These are phyloP conservation scores for Russula virescens DNA, from an alignment of 768 basidiomycete species.

Conservation along the genomic window DNA sequence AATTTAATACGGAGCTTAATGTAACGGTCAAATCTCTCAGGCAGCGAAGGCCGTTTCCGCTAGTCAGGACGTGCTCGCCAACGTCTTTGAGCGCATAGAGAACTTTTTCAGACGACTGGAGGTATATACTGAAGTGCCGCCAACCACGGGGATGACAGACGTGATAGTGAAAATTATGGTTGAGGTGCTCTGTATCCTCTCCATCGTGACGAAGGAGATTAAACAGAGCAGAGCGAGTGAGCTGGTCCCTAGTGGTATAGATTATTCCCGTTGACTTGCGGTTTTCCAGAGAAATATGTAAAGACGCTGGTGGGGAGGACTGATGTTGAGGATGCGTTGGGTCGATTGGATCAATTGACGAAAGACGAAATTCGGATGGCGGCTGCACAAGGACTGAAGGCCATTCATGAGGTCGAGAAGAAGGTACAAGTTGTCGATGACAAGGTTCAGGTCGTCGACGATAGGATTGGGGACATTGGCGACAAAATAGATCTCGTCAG, in stretches of 20 bases:
- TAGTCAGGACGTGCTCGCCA: neutral
- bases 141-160: neutral
- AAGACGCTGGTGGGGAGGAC: neutral
- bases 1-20: neutral
- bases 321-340: neutral
- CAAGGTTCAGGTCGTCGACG: neutral
- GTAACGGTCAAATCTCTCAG: neutral
- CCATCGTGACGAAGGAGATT: neutral
- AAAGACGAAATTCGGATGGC: neutral
- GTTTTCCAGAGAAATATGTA: neutral
- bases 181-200: neutral
- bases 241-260: neutral
- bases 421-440: neutral
- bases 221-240: neutral
- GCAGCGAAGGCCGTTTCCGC: neutral
- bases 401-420: neutral
- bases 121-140: neutral
- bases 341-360: neutral
- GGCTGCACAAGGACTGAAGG: neutral
- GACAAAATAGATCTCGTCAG: neutral
- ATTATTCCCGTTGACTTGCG: neutral
- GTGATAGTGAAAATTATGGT: neutral
- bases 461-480: neutral
- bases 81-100: neutral
- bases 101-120: neutral